These are phyloP conservation scores for Morella rubra DNA, from an alignment of 306 rosid species.

Conservation along the genomic window DNA sequence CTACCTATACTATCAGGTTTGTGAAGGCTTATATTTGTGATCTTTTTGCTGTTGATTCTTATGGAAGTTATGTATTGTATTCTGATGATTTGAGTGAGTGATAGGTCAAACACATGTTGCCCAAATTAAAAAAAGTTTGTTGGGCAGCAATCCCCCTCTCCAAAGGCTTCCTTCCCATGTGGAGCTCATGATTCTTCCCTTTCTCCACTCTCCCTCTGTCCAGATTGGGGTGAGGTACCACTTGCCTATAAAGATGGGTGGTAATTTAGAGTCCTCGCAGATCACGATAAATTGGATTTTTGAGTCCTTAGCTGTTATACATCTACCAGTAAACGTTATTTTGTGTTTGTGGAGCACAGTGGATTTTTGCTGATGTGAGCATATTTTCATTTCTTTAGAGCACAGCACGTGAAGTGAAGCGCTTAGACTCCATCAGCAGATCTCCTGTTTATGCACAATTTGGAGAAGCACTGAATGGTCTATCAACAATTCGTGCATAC, in stretches of 20 bases:
- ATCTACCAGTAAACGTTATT: neutral
- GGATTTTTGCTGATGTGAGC: slow-evolving; percentile 3
- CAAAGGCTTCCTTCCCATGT: neutral
- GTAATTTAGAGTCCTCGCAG: neutral
- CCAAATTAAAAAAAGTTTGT: neutral
- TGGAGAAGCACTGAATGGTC: slow-evolving; percentile 92
- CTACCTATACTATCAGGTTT: slow-evolving; percentile 88
- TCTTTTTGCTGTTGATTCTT: slow-evolving; percentile 1
- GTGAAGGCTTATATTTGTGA: slow-evolving; percentile 12
- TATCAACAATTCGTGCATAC: slow-evolving; percentile 83
- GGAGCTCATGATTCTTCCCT: neutral
- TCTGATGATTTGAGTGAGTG: neutral
- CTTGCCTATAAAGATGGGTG: neutral
- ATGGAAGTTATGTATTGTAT: slow-evolving; percentile 15
- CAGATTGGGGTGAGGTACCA: neutral
- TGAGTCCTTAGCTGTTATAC: neutral
- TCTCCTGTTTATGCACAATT: slow-evolving; percentile 98
- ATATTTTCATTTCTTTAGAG: slow-evolving; percentile 52
- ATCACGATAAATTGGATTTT: neutral
- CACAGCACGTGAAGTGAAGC: slow-evolving; percentile 90
- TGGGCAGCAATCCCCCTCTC: neutral
- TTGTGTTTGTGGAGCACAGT: neutral
- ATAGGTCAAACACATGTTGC: neutral
- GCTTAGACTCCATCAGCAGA: slow-evolving; percentile 86
- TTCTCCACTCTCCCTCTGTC: neutral